These are phyloP conservation scores for Silene noctiflora DNA, from an alignment of 179 eudicot species.

Conservation along the genomic window DNA sequence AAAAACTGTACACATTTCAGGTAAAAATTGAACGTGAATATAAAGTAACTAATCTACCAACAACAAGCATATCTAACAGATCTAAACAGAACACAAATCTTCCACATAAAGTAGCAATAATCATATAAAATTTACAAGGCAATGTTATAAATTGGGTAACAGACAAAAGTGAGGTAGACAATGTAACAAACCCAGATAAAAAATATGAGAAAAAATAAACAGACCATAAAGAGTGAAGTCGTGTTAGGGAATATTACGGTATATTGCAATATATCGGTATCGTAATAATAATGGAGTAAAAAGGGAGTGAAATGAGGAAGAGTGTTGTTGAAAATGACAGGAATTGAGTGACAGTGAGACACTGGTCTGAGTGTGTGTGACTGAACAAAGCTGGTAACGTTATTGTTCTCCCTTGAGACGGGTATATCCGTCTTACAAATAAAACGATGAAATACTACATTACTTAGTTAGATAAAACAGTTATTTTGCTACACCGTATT, in stretches of 20 bases:
- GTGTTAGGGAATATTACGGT: background rate
- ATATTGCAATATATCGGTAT: no score
- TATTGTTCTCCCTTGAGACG: no score
- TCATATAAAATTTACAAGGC: background rate
- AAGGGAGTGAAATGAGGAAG: conserved; percentile 4
- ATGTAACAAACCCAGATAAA: conserved; percentile 1
- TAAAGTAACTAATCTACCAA: conserved; percentile 1
- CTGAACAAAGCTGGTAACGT: background rate
- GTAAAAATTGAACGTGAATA: background rate
- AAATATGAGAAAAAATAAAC: background rate
- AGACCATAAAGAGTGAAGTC: background rate
- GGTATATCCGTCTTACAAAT: no score
- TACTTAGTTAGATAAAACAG: no score
- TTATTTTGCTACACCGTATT: no score
- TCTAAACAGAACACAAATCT: conserved; percentile 8
- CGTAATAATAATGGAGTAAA: background rate
- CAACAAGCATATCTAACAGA: background rate
- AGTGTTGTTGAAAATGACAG: background rate
- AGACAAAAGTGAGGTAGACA: conserved; percentile 14
- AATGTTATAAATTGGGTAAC: conserved; percentile 5
- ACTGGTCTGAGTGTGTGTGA: background rate
- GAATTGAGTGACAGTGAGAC: background rate
- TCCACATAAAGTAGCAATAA: background rate
- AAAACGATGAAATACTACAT: no score
- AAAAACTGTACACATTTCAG: background rate